Evolutionary conservation across 768 basidiomycete genomes (phyloP).

Genomic region (Tephrocybe sp.): DNA sequence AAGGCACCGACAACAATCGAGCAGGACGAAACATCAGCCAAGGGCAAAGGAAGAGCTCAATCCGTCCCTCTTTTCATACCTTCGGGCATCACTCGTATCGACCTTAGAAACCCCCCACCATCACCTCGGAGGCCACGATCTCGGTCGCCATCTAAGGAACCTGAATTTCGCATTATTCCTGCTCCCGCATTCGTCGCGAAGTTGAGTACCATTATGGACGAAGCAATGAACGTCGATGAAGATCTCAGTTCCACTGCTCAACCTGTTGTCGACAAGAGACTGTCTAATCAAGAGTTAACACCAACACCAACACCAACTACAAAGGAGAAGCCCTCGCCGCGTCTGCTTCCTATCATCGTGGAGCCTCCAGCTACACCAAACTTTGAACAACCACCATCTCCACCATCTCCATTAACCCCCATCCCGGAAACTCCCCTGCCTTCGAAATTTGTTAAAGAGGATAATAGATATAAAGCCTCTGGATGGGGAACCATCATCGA

Average conservation of each 20-base stretch:
- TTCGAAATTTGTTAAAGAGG: slow-evolving; percentile 12
- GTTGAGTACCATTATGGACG: slow-evolving; percentile 20
- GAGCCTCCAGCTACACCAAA: slow-evolving; percentile 23
- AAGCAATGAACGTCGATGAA: slow-evolving; percentile 24
- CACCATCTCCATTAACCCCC: slow-evolving; percentile 49
- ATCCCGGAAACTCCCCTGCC: slow-evolving; percentile 44
- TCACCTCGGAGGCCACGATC: slow-evolving; percentile 39
- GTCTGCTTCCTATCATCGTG: slow-evolving; percentile 6
- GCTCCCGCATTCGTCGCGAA: slow-evolving; percentile 11
- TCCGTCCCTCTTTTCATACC: slow-evolving; percentile 42
- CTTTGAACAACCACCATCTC: slow-evolving; percentile 12
- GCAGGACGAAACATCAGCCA: slow-evolving; percentile 11
- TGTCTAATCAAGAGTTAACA: neutral
- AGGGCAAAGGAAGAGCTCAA: slow-evolving; percentile 36
- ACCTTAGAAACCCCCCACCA: slow-evolving; percentile 39
- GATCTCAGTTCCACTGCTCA: slow-evolving; percentile 12
- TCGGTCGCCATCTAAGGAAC: slow-evolving; percentile 42
- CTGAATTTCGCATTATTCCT: slow-evolving; percentile 27
- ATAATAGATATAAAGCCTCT: slow-evolving; percentile 19
- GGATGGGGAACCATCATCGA: slow-evolving; percentile 22
- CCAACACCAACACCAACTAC: neutral
- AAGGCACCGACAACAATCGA: slow-evolving; percentile 17
- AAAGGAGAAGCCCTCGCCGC: neutral
- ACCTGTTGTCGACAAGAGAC: neutral
- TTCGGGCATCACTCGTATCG: slow-evolving; percentile 30